A percentile compares a stretch with the other conserved stretches of the same genome.
phyloP scores from a whole-genome alignment of 2,329 filamentous ascomycete genomes.

The Penicillium janthinellum region DNA sequence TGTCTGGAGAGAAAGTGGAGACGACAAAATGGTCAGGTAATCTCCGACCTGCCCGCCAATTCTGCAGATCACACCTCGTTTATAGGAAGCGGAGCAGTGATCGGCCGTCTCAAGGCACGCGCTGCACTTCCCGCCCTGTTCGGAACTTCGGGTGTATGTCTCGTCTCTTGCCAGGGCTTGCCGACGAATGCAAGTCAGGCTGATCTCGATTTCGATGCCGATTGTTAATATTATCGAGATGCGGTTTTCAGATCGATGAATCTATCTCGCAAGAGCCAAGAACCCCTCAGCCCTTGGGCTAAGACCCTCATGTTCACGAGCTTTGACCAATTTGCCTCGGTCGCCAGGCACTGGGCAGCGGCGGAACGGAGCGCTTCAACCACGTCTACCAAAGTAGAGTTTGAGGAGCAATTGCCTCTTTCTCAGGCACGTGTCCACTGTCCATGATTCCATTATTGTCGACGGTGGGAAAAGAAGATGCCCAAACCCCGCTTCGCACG shows the following conservation, averaged over 20 bases:
- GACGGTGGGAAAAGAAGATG: neutral
- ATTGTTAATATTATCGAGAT: slow-evolving; percentile 1
- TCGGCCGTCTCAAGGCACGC: neutral
- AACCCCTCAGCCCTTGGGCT: neutral
- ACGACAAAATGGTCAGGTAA: slow-evolving; percentile 15
- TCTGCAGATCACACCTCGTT: slow-evolving; percentile 14
- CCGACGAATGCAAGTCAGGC: neutral
- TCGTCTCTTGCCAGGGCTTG: neutral
- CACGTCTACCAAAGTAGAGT: neutral
- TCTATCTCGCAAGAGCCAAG: neutral
- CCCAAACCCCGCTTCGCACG: neutral
- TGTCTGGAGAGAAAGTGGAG: neutral
- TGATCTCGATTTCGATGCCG: slow-evolving; percentile 11
- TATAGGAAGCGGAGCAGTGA: neutral
- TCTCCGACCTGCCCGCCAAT: slow-evolving; percentile 7
- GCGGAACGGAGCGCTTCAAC: neutral
- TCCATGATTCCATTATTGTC: no score
- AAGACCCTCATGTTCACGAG: neutral
- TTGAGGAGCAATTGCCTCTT: neutral
- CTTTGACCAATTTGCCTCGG: neutral
- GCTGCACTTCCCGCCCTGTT: neutral
- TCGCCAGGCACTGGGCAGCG: neutral
- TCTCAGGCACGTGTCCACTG: neutral
- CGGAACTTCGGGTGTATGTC: neutral
- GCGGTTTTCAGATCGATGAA: slow-evolving; percentile 4